Evolutionary conservation across 2,329 filamentous ascomycete genomes (phyloP), one percentile per base, ranked within the genome.

Genomic region (Neoarthrinium moseri): DNA sequence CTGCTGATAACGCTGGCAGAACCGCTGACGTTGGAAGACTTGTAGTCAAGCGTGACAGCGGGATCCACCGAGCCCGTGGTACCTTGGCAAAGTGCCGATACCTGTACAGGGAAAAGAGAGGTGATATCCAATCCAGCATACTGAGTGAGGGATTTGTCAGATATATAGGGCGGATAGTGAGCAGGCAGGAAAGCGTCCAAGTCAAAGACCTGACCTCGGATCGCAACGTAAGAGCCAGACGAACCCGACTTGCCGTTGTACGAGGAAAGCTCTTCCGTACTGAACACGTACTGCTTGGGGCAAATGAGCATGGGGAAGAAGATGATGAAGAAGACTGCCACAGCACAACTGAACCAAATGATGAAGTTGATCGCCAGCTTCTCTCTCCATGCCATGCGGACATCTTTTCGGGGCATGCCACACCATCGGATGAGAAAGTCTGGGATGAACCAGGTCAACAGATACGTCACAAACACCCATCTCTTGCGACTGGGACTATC

Each of bases 331-430:
- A 99, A 99, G 46, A 87, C 80, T 22, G 89, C 83, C 39, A 88
- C 68, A 13, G 71, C 73, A 69, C 92, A 97, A 63, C 79, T 81
- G 47, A 92, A 72, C 94, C 95, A 99, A 63, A 99, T 99, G 61
- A 97, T 79, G 65, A 99, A 77, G 73, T 99, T 99, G 77, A 99
- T 99, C 44, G 94, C 92, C 48, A 99, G 66, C 75, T 99, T 99
- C 67, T 99, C 94, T 62, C 94, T 81, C 94, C 94, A 99, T 1
- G 94, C 94, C 64, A 87, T 78, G 20, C 91, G 87, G 7, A 99
- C 83, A 65, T 99, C 94, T 63, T 95, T 95, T 50, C 94, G 88
- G 49, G 87, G 80, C 86, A 96, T 96, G 42, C 87, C 80, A 18
- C 92, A 50, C 57, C 76, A 75, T 44, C 83, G 81, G 62, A 97